phyloP scores from a whole-genome alignment of 2,329 filamentous ascomycete species.

The Aspergillus tubingensis region DNA sequence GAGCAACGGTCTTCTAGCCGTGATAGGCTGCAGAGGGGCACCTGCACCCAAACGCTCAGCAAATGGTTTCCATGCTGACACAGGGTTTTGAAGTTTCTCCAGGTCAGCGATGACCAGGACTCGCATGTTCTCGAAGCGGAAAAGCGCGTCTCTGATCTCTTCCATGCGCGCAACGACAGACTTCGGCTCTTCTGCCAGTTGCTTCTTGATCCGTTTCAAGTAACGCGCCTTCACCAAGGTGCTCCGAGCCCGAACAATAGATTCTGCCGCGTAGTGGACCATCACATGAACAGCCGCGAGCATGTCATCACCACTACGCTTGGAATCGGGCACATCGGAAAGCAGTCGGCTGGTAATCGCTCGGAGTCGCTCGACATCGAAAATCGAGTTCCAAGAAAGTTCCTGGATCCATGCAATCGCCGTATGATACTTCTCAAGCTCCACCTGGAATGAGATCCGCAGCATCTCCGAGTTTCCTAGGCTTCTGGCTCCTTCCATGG shows the following conservation, averaged over 20 bases:
- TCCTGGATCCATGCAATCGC: slow-evolving; percentile 82
- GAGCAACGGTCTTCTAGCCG: slow-evolving; percentile 69
- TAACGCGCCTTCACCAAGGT: slow-evolving; percentile 86
- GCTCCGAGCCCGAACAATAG: slow-evolving; percentile 73
- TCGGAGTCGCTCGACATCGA: slow-evolving; percentile 70
- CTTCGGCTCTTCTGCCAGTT: slow-evolving; percentile 74
- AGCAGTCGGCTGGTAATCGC: slow-evolving; percentile 75
- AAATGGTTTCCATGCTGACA: slow-evolving; percentile 75
- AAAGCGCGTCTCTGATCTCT: slow-evolving; percentile 71
- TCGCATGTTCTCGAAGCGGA: slow-evolving; percentile 82
- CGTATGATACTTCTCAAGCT: slow-evolving; percentile 81
- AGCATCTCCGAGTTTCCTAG: slow-evolving; percentile 81
- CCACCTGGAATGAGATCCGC: slow-evolving; percentile 78
- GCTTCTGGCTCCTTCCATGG: slow-evolving; percentile 66
- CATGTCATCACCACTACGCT: slow-evolving; percentile 75
- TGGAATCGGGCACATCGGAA: slow-evolving; percentile 87
- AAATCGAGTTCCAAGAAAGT: slow-evolving; percentile 84
- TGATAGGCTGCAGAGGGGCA: slow-evolving; percentile 67
- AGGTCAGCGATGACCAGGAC: slow-evolving; percentile 82
- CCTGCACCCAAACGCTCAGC: slow-evolving; percentile 54
- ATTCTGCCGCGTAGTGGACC: slow-evolving; percentile 76
- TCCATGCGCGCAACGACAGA: slow-evolving; percentile 77
- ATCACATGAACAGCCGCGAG: slow-evolving; percentile 66
- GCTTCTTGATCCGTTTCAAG: slow-evolving; percentile 78
- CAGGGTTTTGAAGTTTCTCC: slow-evolving; percentile 70